Percentiles rank a stretch among this genome's conserved stretches.
Evolutionary conservation across 495 filamentous ascomycete species (phyloP).

Genomic region (Ramalina intermedia): DNA sequence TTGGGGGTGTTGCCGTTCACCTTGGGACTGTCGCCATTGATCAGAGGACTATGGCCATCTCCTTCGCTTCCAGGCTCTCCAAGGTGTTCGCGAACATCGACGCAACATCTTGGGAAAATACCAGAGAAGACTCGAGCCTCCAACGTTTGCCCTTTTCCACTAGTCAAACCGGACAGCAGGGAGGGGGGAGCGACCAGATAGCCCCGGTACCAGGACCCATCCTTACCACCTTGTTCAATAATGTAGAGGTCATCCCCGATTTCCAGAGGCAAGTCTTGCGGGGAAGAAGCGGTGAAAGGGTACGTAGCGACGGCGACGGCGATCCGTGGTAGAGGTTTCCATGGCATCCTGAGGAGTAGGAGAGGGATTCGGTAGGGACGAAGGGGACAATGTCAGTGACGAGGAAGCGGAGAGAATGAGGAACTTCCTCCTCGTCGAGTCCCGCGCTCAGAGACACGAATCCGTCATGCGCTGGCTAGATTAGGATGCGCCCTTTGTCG

Average conservation of each 20-base stretch:
- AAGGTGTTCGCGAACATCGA: conserved; percentile 67
- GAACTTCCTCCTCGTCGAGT: no score
- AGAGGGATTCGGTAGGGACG: no score
- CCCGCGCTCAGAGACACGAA: no score
- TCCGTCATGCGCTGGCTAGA: no score
- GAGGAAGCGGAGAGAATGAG: no score
- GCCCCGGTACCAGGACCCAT: conserved; percentile 84
- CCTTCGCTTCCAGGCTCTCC: conserved; percentile 39
- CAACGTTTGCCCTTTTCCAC: conserved; percentile 79
- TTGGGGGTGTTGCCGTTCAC: background rate
- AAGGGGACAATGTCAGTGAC: no score
- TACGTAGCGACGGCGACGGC: conserved; percentile 92
- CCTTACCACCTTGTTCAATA: conserved; percentile 79
- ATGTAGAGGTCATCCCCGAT: conserved; percentile 97
- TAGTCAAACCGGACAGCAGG: conserved; percentile 80
- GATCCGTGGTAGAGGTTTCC: conserved; percentile 91
- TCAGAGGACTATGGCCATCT: conserved; percentile 6
- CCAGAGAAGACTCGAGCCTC: conserved; percentile 93
- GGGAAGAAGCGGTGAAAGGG: conserved; percentile 72
- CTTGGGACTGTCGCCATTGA: conserved; percentile 7
- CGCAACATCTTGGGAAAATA: conserved; percentile 87
- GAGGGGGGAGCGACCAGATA: conserved; percentile 92
- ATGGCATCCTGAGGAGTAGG: conserved; percentile 51
- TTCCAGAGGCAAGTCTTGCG: conserved; percentile 90
- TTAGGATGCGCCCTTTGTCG: no score